Evolutionary conservation across 108 stramenopile genomes (phyloP).

Genomic region (Mediolabrus comicus): DNA sequence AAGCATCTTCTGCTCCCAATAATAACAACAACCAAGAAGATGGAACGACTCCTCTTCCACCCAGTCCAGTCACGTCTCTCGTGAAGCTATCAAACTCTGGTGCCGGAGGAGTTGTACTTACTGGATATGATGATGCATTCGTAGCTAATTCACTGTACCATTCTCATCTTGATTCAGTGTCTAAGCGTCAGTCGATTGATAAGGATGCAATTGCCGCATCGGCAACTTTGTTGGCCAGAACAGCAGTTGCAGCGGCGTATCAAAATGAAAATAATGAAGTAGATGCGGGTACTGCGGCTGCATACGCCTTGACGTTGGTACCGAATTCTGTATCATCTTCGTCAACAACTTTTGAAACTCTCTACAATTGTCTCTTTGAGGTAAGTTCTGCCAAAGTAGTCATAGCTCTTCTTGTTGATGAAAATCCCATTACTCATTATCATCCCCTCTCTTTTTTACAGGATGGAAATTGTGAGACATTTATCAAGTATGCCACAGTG

Average conservation of each 20-base stretch:
- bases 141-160: slow-evolving; percentile 64
- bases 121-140: slow-evolving; percentile 81
- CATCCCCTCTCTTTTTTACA: too few species aligned
- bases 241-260: slow-evolving; percentile 81
- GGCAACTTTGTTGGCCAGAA: slow-evolving; percentile 80
- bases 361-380: slow-evolving; percentile 67
- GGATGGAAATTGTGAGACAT: slow-evolving; percentile 66
- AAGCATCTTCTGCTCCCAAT: slow-evolving; percentile 48
- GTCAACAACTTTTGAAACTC: slow-evolving; percentile 48
- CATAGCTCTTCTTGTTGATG: too few species aligned
- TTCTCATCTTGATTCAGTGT: slow-evolving; percentile 68
- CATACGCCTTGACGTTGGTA: slow-evolving; percentile 63
- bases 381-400: too few species aligned
- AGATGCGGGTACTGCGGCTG: slow-evolving; percentile 60
- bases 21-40: slow-evolving; percentile 48
- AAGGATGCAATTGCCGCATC: slow-evolving; percentile 74
- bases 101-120: slow-evolving; percentile 72
- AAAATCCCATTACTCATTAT: too few species aligned
- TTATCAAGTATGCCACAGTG: slow-evolving; percentile 57
- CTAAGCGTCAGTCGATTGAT: slow-evolving; percentile 46
- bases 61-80: slow-evolving; percentile 73
- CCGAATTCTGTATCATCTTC: slow-evolving; percentile 53
- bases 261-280: slow-evolving; percentile 55
- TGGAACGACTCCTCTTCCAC: slow-evolving; percentile 62
- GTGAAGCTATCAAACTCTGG: slow-evolving; percentile 50